Base-by-base conservation (phyloP, 805 yeast species). In the Cyberlindnera nakhonratchasimensis region DNA sequence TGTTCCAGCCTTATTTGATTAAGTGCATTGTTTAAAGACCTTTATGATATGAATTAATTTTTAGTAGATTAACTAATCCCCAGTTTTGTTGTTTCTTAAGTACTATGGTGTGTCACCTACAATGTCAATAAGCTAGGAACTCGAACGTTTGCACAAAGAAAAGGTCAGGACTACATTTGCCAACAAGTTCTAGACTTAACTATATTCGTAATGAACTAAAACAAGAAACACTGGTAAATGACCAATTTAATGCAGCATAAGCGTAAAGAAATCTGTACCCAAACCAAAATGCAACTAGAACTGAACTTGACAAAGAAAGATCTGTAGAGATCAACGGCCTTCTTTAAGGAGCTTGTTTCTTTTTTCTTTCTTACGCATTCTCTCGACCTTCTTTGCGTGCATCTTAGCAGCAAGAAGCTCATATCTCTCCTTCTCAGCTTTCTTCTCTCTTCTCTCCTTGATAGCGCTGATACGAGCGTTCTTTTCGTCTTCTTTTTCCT, bases 321-420 rank as follows among this genome's bases (percentile, higher is more conserved):
- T 5, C 16, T 13, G 20, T 5, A n/a, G 32, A 5, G 9, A 14
- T 26, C 39, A 85, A 64, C 97, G 96, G 60, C 60, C 60, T 37
- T 90, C 98, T 62, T 82, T 88, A 62, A 90, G 79, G 57, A 89
- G 70, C 69, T 91, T 91, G 70, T 90, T 91, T 68, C 98, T 82
- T 83, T 91, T 91, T 62, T 91, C 99, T 60, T 84, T 81, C 70
- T 84, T 82, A 68, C 85, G 82, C 67, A 91, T 62, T 66, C 99
- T 78, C 51, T 89, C 98, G 30, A 89, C 86, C 70, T 80, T 85
- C 80, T 89, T 90, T 32, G 84, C 84, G 61, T 88, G 91, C 96
- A 91, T 86, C 65, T 84, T 87, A 43, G 77, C 74, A 11, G 96
- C 93, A 60, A 91, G 62, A 58, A 71, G 72, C 57, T 85, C 95